A percentile compares a stretch with the other conserved stretches of the same genome.
Conservation (phyloP, 495 filamentous ascomycete genomes). For the Penicillium flavigenum region DNA sequence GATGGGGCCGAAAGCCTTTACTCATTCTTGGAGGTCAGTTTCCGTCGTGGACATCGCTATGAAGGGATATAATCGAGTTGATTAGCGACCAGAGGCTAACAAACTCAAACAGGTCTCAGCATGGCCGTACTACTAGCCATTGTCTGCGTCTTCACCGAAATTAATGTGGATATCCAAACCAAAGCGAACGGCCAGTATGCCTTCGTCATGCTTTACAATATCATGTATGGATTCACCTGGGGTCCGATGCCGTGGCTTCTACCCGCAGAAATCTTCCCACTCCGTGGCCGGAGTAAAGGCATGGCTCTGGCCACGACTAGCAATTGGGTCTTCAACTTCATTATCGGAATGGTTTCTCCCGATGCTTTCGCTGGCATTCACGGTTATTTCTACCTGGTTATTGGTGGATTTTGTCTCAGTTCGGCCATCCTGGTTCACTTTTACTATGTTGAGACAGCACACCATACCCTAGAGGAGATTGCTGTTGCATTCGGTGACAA, state of each 20-base stretch:
- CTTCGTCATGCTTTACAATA: constrained; percentile 43
- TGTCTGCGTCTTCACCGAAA: constrained; percentile 31
- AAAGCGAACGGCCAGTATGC: constrained; percentile 32
- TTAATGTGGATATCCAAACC: constrained; percentile 17
- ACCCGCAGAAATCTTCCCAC: constrained; percentile 71
- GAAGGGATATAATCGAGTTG: neutral
- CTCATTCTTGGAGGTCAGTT: constrained; percentile 31
- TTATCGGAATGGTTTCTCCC: constrained; percentile 70
- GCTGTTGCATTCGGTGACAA: constrained; percentile 37
- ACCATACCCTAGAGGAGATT: constrained; percentile 63
- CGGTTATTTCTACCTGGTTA: constrained; percentile 67
- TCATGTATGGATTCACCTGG: constrained; percentile 50
- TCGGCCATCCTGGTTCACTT: constrained; percentile 61
- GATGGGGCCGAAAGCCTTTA: constrained; percentile 42
- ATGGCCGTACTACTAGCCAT: constrained; percentile 29
- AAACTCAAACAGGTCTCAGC: constrained; percentile 12
- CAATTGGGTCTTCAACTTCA: constrained; percentile 81
- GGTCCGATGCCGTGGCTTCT: constrained; percentile 73
- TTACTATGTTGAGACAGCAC: constrained; percentile 62
- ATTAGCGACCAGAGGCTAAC: neutral
- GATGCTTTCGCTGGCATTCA: constrained; percentile 61
- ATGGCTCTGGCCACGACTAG: constrained; percentile 68
- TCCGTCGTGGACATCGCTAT: neutral
- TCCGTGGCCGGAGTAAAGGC: constrained; percentile 61
- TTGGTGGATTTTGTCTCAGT: constrained; percentile 60